phyloP scores from a whole-genome alignment of 1,139 yeast genomes.

The Scheffersomyces titani region DNA sequence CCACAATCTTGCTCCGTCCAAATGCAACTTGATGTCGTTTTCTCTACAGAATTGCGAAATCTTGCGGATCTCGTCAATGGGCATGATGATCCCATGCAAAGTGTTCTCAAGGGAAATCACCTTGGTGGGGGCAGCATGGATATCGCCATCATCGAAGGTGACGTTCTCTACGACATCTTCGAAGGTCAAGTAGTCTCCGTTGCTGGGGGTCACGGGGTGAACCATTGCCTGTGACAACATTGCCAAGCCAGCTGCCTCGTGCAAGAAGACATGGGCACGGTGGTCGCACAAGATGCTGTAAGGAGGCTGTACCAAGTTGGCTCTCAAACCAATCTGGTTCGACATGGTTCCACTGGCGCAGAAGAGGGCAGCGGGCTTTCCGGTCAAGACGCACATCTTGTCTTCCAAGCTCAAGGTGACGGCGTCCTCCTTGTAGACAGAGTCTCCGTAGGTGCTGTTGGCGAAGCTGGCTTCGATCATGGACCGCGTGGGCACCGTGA shows the following conservation, averaged over 20 bases:
- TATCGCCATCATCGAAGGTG: conserved; percentile 51
- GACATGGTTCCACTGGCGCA: conserved; percentile 51
- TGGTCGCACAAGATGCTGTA: conserved; percentile 43
- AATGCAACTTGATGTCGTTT: conserved; percentile 38
- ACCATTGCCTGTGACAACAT: conserved; percentile 49
- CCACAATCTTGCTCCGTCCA: conserved; percentile 53
- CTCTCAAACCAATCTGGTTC: conserved; percentile 44
- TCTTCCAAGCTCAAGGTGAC: conserved; percentile 35
- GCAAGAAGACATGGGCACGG: conserved; percentile 39
- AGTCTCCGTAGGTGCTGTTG: conserved; percentile 32
- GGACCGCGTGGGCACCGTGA: conserved; percentile 82
- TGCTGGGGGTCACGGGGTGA: conserved; percentile 39
- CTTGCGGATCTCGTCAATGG: conserved; percentile 41
- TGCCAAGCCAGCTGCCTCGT: conserved; percentile 50
- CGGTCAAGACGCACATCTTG: conserved; percentile 37
- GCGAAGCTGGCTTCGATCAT: conserved; percentile 58
- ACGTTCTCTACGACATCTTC: conserved; percentile 39
- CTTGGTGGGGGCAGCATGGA: conserved; percentile 50
- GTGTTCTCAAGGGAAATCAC: conserved; percentile 49
- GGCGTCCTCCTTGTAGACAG: conserved; percentile 46
- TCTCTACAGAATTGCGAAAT: conserved; percentile 38
- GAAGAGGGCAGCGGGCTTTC: conserved; percentile 43
- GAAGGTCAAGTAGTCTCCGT: conserved; percentile 39
- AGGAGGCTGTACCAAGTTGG: conserved; percentile 47
- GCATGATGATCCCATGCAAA: conserved; percentile 46